Evolutionary conservation across 768 basidiomycete species (phyloP), one percentile per base, ranked within the genome.

Genomic region (Phanerochaete sordida): DNA sequence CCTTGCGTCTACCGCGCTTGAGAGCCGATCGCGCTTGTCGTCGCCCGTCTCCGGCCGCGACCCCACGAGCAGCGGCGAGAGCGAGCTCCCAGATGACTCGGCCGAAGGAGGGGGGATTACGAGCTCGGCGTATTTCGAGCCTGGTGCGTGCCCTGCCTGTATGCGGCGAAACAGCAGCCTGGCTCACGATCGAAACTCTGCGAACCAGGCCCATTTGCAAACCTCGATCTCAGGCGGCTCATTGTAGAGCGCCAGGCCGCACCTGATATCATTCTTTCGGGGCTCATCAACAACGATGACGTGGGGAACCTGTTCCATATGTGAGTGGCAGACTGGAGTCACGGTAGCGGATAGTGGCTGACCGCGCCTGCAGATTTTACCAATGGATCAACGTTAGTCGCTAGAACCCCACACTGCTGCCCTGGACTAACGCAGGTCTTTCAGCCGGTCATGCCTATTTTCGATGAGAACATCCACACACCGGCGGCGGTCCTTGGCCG

Each of bases 401-500:
- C 3, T n/a, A 31, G 47, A 26, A 6, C 13, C 24, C 6, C 48
- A 27, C 27, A 15, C 5, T 6, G 35, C 37, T 51, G n/a, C 28
- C 51, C 19, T 16, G n/a, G n/a, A n/a, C 53, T 23, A 57, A 48
- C 8, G n/a, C 6, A n/a, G 12, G n/a, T 9, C 35, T 28, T 58
- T 16, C 62, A 85, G 84, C 81, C 83, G 1, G 82, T 77, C 63
- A 82, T 85, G 64, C 82, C 83, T 8, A 76, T 86, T 56, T 73
- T 86, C 50, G 85, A 87, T 68, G 77, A 76, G 35, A 79, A 75
- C 39, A 74, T 85, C 19, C 84, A 86, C 66, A 83, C 79, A 0
- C 80, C 85, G 8, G 73, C 76, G 30, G 73, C 78, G 13, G 73
- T 85, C 24, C 79, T 85, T 51, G 80, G 81, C 72, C 76, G 77